Evolutionary conservation across 1,139 yeast species (phyloP), one percentile per base, ranked within the genome.

Genomic region (Trichomonascaceae sp.): DNA sequence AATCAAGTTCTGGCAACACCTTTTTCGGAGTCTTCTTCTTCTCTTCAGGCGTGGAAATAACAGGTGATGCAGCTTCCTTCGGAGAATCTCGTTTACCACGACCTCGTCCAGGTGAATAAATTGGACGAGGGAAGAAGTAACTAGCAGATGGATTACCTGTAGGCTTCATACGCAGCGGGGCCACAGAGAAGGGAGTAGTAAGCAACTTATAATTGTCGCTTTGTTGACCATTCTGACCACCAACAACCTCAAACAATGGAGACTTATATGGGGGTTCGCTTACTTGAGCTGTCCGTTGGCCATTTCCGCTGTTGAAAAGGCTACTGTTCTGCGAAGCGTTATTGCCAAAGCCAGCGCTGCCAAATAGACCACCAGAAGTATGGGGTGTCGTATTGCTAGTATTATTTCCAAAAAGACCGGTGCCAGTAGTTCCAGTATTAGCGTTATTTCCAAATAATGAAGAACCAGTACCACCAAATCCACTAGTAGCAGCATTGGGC

Each of bases 91-190:
- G 41, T 5, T 24, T 19, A n/a, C 45, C 45, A 20, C 50, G 50
- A 4, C 50, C 36, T 20, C 41, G 24, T 4, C 46, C 46, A 41
- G 50, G 50, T 3, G 50, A 48, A 41, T 48, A 48, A 13, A 48
- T 63, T 1, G 79, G 78, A 56, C 73, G 71, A 9, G 87, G 86
- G 0, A 83, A 73, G 45, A 85, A 71, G 66, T 82, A 80, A 61
- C 85, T 85, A 0, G 87, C 86, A 27, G 84, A 78, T 5, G 83
- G 76, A 51, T 85, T 71, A 27, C 82, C 78, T 43, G 54, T 66
- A 67, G 83, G 86, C 71, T 83, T 83, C 71, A 83, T 83, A 51
- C 74, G 73, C 17, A 58, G 57, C 2, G 52, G 43, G n/a, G 49
- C 49, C 8, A 55, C 47, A 3, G 57, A 47, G 5, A 53, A 18